Conservation (phyloP, 1,139 yeast genomes). For the Lodderomyces theae region DNA sequence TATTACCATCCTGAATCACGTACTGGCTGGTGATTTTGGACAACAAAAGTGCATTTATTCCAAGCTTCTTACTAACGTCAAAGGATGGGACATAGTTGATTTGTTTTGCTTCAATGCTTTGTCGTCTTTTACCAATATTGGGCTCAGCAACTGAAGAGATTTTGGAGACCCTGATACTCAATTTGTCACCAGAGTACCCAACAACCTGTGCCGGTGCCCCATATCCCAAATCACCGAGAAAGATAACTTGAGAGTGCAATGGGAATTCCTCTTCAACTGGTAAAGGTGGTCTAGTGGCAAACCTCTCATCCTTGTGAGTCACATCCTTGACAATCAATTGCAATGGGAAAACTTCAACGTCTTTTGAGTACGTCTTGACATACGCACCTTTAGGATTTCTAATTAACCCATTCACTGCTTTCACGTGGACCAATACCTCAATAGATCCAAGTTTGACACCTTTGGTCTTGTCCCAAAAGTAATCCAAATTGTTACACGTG, state of each 20-base stretch:
- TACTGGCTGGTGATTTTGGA: constrained; percentile 76
- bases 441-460: constrained; percentile 60
- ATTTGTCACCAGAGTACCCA: constrained; percentile 55
- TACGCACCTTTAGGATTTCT: constrained; percentile 74
- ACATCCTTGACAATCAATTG: constrained; percentile 80
- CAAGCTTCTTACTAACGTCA: constrained; percentile 60
- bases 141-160: constrained; percentile 56
- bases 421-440: constrained; percentile 61
- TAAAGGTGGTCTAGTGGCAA: constrained; percentile 65
- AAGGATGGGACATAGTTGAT: constrained; percentile 65
- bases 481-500: constrained; percentile 19
- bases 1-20: constrained; percentile 52
- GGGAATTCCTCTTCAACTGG: constrained; percentile 87
- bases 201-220: constrained; percentile 80
- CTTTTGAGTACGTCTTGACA: constrained; percentile 60
- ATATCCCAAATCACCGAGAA: constrained; percentile 83
- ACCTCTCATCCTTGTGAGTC: constrained; percentile 70
- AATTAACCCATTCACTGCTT: constrained; percentile 74
- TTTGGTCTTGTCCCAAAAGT: constrained; percentile 32
- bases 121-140: constrained; percentile 58
- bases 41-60: constrained; percentile 61
- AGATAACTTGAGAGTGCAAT: constrained; percentile 65
- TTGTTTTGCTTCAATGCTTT: constrained; percentile 52
- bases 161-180: constrained; percentile 53
- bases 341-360: constrained; percentile 61